Evolutionary conservation across 106 monocot genomes (phyloP).

Genomic region (Chionographis japonica): DNA sequence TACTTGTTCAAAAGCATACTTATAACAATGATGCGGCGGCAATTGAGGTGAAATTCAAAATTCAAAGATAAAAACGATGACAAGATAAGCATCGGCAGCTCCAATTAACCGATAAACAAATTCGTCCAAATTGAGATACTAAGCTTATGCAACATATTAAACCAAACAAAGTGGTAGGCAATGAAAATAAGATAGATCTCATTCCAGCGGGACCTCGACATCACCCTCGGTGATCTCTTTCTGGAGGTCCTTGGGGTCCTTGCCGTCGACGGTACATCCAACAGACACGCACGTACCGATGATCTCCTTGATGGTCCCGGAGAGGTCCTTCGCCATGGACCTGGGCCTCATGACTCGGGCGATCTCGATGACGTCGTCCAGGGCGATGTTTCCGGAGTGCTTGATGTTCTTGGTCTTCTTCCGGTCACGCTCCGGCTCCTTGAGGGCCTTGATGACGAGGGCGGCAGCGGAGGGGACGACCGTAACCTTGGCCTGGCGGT

Average conservation of each 20-base stretch:
- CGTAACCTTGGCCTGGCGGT: slow-evolving; percentile 62
- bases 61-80: too few species aligned
- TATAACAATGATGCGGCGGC: too few species aligned
- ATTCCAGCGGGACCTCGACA: slow-evolving; percentile 36
- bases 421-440: slow-evolving; percentile 66
- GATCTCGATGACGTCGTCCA: slow-evolving; percentile 65
- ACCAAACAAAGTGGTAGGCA: too few species aligned
- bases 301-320: slow-evolving; percentile 58
- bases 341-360: slow-evolving; percentile 45
- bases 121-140: too few species aligned
- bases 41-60: too few species aligned
- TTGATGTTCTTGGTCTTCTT: slow-evolving; percentile 72
- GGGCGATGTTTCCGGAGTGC: slow-evolving; percentile 58
- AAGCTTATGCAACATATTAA: too few species aligned
- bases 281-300: slow-evolving; percentile 67
- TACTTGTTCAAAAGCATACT: too few species aligned
- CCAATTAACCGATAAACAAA: too few species aligned
- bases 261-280: slow-evolving; percentile 64
- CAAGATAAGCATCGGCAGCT: too few species aligned
- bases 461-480: slow-evolving; percentile 66
- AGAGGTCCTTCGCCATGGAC: slow-evolving; percentile 69
- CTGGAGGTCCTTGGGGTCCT: slow-evolving; percentile 67
- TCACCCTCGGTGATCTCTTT: slow-evolving; percentile 39
- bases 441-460: slow-evolving; percentile 62
- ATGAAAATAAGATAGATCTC: not conserved